These are phyloP conservation scores for Neurospora sp. DNA, from an alignment of 495 filamentous ascomycete species.

Conservation along the genomic window DNA sequence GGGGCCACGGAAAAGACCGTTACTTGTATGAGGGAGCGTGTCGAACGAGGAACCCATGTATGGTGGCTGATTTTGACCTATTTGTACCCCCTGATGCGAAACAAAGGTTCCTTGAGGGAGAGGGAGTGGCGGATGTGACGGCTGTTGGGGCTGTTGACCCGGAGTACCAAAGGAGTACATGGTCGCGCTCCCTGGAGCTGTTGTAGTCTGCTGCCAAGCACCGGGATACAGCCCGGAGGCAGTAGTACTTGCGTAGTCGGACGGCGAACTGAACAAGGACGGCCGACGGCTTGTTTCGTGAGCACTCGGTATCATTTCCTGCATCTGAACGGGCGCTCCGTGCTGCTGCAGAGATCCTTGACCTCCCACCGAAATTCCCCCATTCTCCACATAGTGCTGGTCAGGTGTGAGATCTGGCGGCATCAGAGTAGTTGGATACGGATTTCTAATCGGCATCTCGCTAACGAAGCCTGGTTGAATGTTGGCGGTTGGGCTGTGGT, in stretches of 20 bases:
- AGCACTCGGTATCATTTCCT: slow-evolving; percentile 25
- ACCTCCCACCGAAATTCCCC: slow-evolving; percentile 8
- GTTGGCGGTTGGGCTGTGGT: slow-evolving; percentile 21
- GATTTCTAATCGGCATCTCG: slow-evolving; percentile 19
- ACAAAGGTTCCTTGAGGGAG: slow-evolving; percentile 16
- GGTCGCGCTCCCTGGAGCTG: slow-evolving; percentile 16
- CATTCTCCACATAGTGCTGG: slow-evolving; percentile 25
- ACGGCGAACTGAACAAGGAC: slow-evolving; percentile 22
- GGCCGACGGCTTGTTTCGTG: slow-evolving; percentile 27
- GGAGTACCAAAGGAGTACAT: slow-evolving; percentile 21
- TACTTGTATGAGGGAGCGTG: slow-evolving; percentile 16
- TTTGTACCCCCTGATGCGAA: slow-evolving; percentile 14
- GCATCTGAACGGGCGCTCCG: slow-evolving; percentile 17
- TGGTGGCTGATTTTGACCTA: slow-evolving; percentile 10
- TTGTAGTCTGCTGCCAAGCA: slow-evolving; percentile 18
- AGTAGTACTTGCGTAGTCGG: slow-evolving; percentile 25
- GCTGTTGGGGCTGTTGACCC: slow-evolving; percentile 10
- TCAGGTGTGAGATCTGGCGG: slow-evolving; percentile 19
- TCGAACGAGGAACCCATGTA: slow-evolving; percentile 20
- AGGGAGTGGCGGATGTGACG: not conserved
- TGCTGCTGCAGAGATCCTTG: slow-evolving; percentile 15
- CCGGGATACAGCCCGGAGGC: slow-evolving; percentile 22
- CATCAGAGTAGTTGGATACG: slow-evolving; percentile 18
- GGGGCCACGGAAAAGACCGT: slow-evolving; percentile 12
- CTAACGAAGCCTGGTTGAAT: slow-evolving; percentile 21